Conservation (phyloP, 2,329 filamentous ascomycete species). For the Colletotrichum filicis region DNA sequence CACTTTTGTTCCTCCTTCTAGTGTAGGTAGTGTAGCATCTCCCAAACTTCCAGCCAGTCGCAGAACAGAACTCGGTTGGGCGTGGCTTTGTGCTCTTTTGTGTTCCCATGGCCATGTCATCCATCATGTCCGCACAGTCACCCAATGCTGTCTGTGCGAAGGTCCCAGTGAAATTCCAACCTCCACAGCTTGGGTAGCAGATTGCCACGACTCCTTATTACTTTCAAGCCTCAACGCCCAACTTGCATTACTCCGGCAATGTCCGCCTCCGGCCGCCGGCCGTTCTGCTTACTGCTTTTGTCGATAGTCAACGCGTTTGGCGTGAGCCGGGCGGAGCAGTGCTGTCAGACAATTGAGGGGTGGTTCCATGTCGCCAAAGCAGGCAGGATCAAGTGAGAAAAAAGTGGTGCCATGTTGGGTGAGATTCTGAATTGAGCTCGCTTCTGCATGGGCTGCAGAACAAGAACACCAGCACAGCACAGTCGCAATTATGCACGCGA, state of each 20-base stretch:
- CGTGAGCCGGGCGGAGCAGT: background rate
- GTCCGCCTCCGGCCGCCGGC: background rate
- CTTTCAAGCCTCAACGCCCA: background rate
- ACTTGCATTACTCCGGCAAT: constrained; percentile 10
- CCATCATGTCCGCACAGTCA: too few species aligned
- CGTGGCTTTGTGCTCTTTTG: constrained; percentile 2
- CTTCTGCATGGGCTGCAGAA: background rate
- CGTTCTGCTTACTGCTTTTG: constrained; percentile 7
- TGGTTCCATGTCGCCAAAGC: background rate
- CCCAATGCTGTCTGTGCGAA: constrained; percentile 5
- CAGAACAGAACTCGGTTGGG: background rate
- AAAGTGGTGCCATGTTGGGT: background rate
- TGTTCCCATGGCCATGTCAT: background rate
- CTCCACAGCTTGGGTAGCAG: too few species aligned
- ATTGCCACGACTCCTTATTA: too few species aligned
- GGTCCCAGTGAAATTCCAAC: background rate
- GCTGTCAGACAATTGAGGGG: background rate
- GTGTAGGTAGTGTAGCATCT: background rate
- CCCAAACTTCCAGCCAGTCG: background rate
- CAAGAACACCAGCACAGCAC: background rate
- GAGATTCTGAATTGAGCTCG: background rate
- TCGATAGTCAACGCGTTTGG: background rate
- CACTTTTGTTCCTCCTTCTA: background rate
- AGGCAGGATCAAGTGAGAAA: background rate
- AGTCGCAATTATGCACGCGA: background rate